Evolutionary conservation across 495 filamentous ascomycete species (phyloP), one percentile per base, ranked within the genome.

Genomic region (Podospora pseudoanserina): DNA sequence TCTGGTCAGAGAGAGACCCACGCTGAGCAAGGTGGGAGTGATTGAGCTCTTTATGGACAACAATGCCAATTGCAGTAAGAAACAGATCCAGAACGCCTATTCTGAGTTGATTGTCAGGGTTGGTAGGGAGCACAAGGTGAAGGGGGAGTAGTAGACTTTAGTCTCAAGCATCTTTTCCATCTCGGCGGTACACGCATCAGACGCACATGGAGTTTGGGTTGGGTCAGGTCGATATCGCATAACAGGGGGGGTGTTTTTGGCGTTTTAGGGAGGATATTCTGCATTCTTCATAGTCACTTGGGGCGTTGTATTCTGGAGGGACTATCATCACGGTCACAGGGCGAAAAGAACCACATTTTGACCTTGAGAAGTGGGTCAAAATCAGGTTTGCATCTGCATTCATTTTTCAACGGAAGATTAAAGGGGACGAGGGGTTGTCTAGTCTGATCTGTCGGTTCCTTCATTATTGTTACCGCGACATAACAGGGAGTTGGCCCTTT

Each of bases 31-130:
- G 54, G 62, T 73, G 18, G 76, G 73, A 19, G 65, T 76, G 3
- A 72, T 78, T 28, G 74, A 78, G 57, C 23, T 73, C 27, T 78
- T 78, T 67, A 65, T 65, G 15, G 59, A 71, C 9, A 59, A 72
- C 20, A 54, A 76, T 19, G n/a, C 60, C 26, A 56, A 62, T 18
- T 72, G 67, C 28, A 18, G 66, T 6, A 68, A 61, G 18, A 60
- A 32, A 3, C 73, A 74, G 67, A 71, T 78, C 67, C 74, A 76
- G 65, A 60, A 63, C 16, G 73, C 76, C 9, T 78, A 75, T 58
- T 72, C 75, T 2, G 57, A 66, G 7, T 34, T 76, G 13, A 70
- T 72, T 28, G 70, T 69, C 67, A 71, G 71, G 56, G 15, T 32
- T 0, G 71, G 72, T 0, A 75, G 71, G 65, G 58, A 55, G 15